Conservation (phyloP, 192 early-diverging fungal genomes). For the Rhizophagus prolifer region DNA sequence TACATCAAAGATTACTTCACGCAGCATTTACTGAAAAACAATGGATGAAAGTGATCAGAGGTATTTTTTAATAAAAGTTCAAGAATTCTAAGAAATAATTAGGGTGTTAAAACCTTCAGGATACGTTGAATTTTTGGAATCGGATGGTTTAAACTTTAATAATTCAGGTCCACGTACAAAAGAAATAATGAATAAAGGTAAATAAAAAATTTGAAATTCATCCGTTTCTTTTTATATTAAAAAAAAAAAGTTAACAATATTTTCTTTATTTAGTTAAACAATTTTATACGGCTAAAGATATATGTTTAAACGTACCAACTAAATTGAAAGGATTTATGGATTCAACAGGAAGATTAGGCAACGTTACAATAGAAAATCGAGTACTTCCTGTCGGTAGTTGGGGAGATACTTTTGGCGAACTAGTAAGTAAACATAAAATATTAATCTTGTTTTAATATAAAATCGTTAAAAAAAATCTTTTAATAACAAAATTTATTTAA, state of each 20-base stretch:
- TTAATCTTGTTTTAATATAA: background rate
- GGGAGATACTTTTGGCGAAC: background rate
- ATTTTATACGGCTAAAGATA: background rate
- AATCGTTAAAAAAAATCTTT: too few species aligned
- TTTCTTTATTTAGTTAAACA: background rate
- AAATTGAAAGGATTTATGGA: background rate
- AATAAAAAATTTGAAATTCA: too few species aligned
- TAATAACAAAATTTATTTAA: background rate
- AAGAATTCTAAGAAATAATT: background rate
- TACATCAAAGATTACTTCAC: conserved; percentile 6
- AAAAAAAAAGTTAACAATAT: background rate
- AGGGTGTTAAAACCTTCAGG: background rate
- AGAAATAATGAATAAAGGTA: background rate
- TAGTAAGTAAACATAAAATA: background rate
- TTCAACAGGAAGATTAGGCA: background rate
- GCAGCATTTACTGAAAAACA: background rate
- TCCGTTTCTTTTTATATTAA: too few species aligned
- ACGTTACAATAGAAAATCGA: background rate
- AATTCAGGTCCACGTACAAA: background rate
- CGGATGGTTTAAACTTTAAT: background rate
- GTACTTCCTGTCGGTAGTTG: background rate
- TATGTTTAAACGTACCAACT: background rate
- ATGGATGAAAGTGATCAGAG: background rate
- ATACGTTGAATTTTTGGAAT: background rate
- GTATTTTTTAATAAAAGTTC: background rate